Evolutionary conservation across 1,284 basidiomycete genomes (phyloP).

Genomic region (Entoloma clypeatum): DNA sequence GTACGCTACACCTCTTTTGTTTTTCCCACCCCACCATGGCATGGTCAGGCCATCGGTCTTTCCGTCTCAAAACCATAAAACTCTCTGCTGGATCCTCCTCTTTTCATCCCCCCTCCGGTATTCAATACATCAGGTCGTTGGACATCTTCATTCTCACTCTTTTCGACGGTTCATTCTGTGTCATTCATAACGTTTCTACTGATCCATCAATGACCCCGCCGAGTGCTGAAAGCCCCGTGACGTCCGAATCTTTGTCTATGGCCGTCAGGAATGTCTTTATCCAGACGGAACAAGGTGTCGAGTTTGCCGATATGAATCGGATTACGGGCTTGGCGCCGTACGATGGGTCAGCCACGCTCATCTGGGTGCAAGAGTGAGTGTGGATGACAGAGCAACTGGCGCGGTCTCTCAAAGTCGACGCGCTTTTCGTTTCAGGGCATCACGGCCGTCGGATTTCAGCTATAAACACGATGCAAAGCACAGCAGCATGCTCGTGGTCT

Average conservation of each 20-base stretch:
- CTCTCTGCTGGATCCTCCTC: slow-evolving; percentile 56
- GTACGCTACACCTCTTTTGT: slow-evolving; percentile 53
- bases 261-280: slow-evolving; percentile 47
- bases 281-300: slow-evolving; percentile 42
- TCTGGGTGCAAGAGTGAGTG: slow-evolving; percentile 71
- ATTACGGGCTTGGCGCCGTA: slow-evolving; percentile 55
- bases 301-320: slow-evolving; percentile 49
- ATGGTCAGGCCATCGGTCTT: slow-evolving; percentile 45
- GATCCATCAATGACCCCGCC: slow-evolving; percentile 37
- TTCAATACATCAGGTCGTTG: slow-evolving; percentile 44
- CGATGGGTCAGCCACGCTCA: slow-evolving; percentile 44
- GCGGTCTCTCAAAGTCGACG: slow-evolving; percentile 9
- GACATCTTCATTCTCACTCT: slow-evolving; percentile 57
- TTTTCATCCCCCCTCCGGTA: slow-evolving; percentile 52
- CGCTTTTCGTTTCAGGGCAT: slow-evolving; percentile 37
- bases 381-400: slow-evolving; percentile 6
- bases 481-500: slow-evolving; percentile 54
- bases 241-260: slow-evolving; percentile 46
- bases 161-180: slow-evolving; percentile 67
- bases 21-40: slow-evolving; percentile 23
- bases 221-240: slow-evolving; percentile 27
- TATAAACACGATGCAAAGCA: slow-evolving; percentile 76
- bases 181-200: slow-evolving; percentile 46
- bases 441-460: slow-evolving; percentile 65
- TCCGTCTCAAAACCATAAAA: slow-evolving; percentile 44